Percentiles rank a stretch among this genome's conserved stretches.
phyloP scores from a whole-genome alignment of 192 early-diverging fungal species.

The Jimgerdemannia flammicorona region DNA sequence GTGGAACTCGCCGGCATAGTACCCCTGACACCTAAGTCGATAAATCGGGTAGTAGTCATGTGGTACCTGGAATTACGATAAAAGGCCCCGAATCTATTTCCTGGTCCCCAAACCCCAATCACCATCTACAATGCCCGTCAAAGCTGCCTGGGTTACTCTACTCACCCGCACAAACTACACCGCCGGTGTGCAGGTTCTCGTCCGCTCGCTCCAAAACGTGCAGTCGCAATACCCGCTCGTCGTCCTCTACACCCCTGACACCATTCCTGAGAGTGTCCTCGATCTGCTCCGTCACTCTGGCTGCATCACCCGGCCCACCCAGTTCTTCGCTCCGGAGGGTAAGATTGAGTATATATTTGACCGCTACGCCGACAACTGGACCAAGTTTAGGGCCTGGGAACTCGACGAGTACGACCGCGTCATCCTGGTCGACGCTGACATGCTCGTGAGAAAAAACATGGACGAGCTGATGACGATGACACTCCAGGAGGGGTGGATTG shows the following conservation, averaged over 20 bases:
- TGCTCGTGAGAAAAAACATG: conserved; percentile 56
- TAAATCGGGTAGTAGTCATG: too few relatives aligned
- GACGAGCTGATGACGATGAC: conserved; percentile 59
- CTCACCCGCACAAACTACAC: conserved; percentile 1
- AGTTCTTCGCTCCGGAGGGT: conserved; percentile 13
- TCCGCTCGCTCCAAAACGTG: neutral
- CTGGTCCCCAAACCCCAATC: too few relatives aligned
- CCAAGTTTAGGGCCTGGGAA: conserved; percentile 69
- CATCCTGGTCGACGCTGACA: conserved; percentile 69
- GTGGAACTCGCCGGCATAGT: too few relatives aligned
- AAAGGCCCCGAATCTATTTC: too few relatives aligned
- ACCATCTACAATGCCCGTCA: too few relatives aligned
- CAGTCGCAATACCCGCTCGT: conserved; percentile 24
- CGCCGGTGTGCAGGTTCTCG: neutral
- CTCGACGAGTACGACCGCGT: conserved; percentile 50
- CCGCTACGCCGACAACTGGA: conserved; percentile 36
- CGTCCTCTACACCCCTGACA: conserved; percentile 21
- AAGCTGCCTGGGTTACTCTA: neutral
- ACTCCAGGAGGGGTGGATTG: conserved; percentile 24
- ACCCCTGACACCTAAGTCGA: too few relatives aligned
- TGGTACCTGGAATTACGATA: too few relatives aligned
- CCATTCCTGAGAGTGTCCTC: conserved; percentile 2
- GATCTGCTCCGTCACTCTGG: conserved; percentile 7
- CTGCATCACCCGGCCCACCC: conserved; percentile 11
- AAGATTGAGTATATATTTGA: conserved; percentile 15